A percentile compares a stretch with the other conserved stretches of the same genome.
These are phyloP conservation scores for Steccherinum ochraceum DNA, from an alignment of 768 basidiomycete genomes.

Conservation along the genomic window DNA sequence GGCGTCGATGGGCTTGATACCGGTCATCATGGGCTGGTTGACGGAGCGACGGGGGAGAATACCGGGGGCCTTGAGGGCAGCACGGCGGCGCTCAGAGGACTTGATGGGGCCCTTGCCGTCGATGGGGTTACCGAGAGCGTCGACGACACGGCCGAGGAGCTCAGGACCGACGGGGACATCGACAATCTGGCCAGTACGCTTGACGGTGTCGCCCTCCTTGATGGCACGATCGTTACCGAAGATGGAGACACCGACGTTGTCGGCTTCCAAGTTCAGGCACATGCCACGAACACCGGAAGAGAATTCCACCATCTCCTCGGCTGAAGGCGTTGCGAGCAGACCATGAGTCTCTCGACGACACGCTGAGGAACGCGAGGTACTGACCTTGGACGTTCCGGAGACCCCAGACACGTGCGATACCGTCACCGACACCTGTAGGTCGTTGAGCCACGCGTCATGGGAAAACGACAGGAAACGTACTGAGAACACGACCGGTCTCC, in stretches of 20 bases:
- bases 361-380: constrained; percentile 22
- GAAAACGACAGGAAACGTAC: constrained; percentile 41
- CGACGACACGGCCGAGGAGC: constrained; percentile 98
- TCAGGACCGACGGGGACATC: constrained; percentile 98
- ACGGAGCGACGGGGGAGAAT: constrained; percentile 99
- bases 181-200: constrained; percentile 99
- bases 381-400: constrained; percentile 95
- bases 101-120: constrained; percentile 99
- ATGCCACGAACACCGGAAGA: constrained; percentile 99
- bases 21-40: constrained; percentile 99
- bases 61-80: constrained; percentile 98
- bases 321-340: constrained; percentile 31
- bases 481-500: constrained; percentile 98
- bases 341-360: too few relatives aligned
- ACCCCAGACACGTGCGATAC: constrained; percentile 99
- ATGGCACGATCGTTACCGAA: constrained; percentile 98
- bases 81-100: constrained; percentile 90
- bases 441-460: constrained; percentile 17
- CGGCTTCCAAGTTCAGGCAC: constrained; percentile 99
- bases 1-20: constrained; percentile 99
- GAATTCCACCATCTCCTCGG: constrained; percentile 99
- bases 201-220: constrained; percentile 99
- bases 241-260: constrained; percentile 99
- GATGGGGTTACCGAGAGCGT: constrained; percentile 99
- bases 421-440: constrained; percentile 90